These are phyloP conservation scores for Pythium brachiatum DNA, from an alignment of 352 stramenopile species.

Conservation along the genomic window DNA sequence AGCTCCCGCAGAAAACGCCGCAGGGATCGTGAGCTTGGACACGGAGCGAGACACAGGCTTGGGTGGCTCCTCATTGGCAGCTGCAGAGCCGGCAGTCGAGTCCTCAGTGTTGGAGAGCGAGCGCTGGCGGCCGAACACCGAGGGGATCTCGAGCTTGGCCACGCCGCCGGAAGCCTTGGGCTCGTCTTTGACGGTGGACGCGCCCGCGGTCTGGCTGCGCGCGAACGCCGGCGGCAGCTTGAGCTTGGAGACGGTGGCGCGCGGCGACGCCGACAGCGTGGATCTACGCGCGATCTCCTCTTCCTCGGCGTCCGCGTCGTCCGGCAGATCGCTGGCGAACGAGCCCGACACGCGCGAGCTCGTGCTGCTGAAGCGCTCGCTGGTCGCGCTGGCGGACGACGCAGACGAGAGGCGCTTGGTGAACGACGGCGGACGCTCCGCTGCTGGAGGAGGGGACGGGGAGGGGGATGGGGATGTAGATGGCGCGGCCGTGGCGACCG, in stretches of 20 bases:
- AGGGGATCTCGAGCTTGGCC: slow-evolving; percentile 25
- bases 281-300: slow-evolving; percentile 9
- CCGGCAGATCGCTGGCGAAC: slow-evolving; percentile 21
- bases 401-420: slow-evolving; percentile 11
- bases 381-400: slow-evolving; percentile 3
- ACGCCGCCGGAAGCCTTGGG: slow-evolving; percentile 5
- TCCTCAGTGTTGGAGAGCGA: slow-evolving; percentile 12
- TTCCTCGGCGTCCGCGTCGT: slow-evolving; percentile 23
- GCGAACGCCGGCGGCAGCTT: slow-evolving; percentile 23
- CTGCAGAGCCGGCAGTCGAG: neutral
- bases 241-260: slow-evolving; percentile 21
- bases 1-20: slow-evolving; percentile 33
- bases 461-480: too few species aligned
- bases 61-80: neutral
- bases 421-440: slow-evolving; percentile 9
- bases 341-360: slow-evolving; percentile 13
- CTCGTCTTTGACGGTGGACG: slow-evolving; percentile 25
- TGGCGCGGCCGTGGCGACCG: slow-evolving; percentile 14
- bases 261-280: slow-evolving; percentile 7
- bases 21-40: slow-evolving; percentile 60
- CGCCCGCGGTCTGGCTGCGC: slow-evolving; percentile 1
- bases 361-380: slow-evolving; percentile 9
- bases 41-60: slow-evolving; percentile 40
- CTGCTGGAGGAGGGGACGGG: slow-evolving; percentile 19
- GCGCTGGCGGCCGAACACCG: slow-evolving; percentile 20